These are phyloP conservation scores for Yamadazyma friedrichii DNA, from an alignment of 1,139 yeast genomes.

Conservation along the genomic window DNA sequence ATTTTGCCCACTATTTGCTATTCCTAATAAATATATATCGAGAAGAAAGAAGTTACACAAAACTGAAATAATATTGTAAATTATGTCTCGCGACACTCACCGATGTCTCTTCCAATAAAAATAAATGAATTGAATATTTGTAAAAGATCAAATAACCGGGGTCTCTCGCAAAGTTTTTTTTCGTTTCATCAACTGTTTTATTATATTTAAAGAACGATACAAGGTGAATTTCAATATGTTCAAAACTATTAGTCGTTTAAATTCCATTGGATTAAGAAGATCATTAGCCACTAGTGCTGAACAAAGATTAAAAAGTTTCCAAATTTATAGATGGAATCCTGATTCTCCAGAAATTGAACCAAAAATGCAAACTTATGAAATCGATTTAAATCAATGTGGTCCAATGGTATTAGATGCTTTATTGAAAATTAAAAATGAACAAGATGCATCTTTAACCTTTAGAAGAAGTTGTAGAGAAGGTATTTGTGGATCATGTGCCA, in stretches of 20 bases:
- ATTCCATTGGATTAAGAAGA: constrained; percentile 19
- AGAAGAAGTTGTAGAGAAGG: constrained; percentile 99
- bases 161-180: constrained; percentile 4
- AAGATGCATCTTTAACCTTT: constrained; percentile 91
- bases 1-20: no score
- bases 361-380: constrained; percentile 73
- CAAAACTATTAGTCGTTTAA: constrained; percentile 4
- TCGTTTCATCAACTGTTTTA: background rate
- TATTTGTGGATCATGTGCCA: constrained; percentile 99
- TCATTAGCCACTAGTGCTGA: constrained; percentile 42
- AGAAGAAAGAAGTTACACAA: no score
- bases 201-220: background rate
- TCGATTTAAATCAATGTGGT: constrained; percentile 90
- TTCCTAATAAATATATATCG: no score
- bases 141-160: constrained; percentile 1
- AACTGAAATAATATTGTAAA: background rate
- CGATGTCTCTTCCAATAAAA: constrained; percentile 6
- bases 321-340: constrained; percentile 97
- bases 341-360: constrained; percentile 96
- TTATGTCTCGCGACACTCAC: background rate
- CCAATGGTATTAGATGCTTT: constrained; percentile 98
- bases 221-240: background rate
- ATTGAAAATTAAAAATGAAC: constrained; percentile 92
- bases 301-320: constrained; percentile 75
- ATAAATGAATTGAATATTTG: constrained; percentile 5